Evolutionary conservation across 2,329 filamentous ascomycete genomes (phyloP).

Genomic region (Fusarium sp.): DNA sequence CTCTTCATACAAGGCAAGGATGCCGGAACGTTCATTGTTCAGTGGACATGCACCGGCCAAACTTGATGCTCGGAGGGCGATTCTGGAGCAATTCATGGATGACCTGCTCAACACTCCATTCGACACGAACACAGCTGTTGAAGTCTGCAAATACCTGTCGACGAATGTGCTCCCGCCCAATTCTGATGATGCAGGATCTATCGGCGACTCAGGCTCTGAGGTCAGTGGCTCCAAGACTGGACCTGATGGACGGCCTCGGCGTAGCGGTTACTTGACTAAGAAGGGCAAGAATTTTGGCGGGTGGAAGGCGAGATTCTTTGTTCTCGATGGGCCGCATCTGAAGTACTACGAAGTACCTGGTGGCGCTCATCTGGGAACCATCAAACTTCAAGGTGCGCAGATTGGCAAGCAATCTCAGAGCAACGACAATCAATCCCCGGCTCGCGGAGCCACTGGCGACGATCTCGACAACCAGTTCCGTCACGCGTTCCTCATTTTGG

Average conservation of each 20-base stretch:
- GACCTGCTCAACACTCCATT: conserved; percentile 85
- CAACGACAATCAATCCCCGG: conserved; percentile 67
- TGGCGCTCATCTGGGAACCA: conserved; percentile 90
- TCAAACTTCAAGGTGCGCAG: conserved; percentile 90
- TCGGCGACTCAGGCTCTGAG: conserved; percentile 41
- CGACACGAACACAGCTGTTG: conserved; percentile 79
- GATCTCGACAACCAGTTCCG: conserved; percentile 94
- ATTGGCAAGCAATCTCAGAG: conserved; percentile 86
- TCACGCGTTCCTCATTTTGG: conserved; percentile 93
- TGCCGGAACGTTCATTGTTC: conserved; percentile 89
- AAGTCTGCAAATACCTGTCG: conserved; percentile 91
- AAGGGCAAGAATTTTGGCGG: conserved; percentile 98
- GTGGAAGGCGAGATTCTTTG: conserved; percentile 87
- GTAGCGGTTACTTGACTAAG: conserved; percentile 95
- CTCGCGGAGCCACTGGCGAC: conserved; percentile 67
- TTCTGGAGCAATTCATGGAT: conserved; percentile 88
- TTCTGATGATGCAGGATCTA: conserved; percentile 63
- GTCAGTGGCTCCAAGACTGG: conserved; percentile 57
- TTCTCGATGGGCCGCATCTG: conserved; percentile 71
- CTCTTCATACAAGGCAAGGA: conserved; percentile 76
- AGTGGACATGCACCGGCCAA: conserved; percentile 93
- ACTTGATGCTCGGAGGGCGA: conserved; percentile 85
- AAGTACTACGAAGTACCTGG: conserved; percentile 94
- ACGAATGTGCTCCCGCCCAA: conserved; percentile 72
- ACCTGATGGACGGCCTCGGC: conserved; percentile 75